A percentile compares a stretch with the other conserved stretches of the same genome.
These are phyloP conservation scores for Neurospora pannonica DNA, from an alignment of 495 filamentous ascomycete genomes.

Conservation along the genomic window DNA sequence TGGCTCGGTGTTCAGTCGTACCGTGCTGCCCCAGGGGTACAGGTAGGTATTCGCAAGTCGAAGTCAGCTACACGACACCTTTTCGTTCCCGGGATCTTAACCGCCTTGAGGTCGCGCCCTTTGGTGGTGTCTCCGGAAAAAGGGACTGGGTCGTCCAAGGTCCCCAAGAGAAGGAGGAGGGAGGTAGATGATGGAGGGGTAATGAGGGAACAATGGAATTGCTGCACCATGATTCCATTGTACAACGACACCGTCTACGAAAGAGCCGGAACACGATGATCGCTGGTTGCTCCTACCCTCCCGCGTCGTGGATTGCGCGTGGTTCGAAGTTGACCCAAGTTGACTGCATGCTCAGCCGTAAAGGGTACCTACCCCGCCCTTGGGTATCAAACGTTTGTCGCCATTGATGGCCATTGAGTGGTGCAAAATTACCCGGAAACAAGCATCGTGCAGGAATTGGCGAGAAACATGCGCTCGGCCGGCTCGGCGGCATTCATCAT, in stretches of 20 bases:
- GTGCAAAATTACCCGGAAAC: background rate
- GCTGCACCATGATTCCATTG: background rate
- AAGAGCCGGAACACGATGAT: background rate
- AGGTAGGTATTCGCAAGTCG: background rate
- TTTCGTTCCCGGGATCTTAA: background rate
- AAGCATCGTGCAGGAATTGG: background rate
- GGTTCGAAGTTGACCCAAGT: background rate
- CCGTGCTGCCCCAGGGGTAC: background rate
- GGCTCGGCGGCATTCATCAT: background rate
- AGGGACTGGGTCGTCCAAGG: background rate
- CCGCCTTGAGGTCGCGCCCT: background rate
- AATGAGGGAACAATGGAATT: background rate
- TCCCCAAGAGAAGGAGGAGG: background rate
- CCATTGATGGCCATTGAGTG: background rate
- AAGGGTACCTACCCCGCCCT: background rate
- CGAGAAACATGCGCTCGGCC: background rate
- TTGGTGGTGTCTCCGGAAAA: background rate
- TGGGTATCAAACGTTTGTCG: background rate
- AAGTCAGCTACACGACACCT: background rate
- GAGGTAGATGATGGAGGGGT: background rate
- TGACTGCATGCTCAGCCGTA: background rate
- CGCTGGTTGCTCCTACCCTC: background rate
- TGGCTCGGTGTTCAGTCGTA: background rate
- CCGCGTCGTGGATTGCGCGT: background rate
- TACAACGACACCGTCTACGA: background rate